Base-by-base conservation (phyloP, 495 filamentous ascomycete genomes). In the Penicillium dipodomyicola region DNA sequence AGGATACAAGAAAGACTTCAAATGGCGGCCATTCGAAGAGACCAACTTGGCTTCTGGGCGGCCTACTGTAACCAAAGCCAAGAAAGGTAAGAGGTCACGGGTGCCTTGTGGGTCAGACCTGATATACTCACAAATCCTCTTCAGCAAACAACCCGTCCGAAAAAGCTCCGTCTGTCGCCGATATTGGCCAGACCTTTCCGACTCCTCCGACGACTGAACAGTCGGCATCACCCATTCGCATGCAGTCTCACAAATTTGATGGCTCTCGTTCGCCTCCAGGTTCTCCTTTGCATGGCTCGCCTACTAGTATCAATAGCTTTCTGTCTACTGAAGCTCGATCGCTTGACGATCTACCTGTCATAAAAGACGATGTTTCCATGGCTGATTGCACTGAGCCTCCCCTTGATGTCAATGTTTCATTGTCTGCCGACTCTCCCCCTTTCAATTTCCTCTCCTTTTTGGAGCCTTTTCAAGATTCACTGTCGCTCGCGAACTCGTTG, bases 1-100 rank as follows among this genome's bases (percentile, higher is more conserved):
- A 32, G 89, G 89, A 17, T 92, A 91, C 68, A 89, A 85, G 65
- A 92, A 89, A 69, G 86, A 89, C 64, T 90, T 90, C 74, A 92
- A 91, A 80, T 92, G 89, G 88, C 79, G 87, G 33, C 80, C 87
- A 2, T 90, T 91, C 61, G 89, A 89, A 63, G 89, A 91, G 63
- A 76, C 80, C 47, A 83, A 72, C 49, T 72, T 87, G 55, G 70
- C 69, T n/a, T 74, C 76, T 49, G 85, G 82, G 59, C 57, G 58
- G 9, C 55, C 69, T 20, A 63, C 71, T 43, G 53, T 63, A 15
- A 47, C 48, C 22, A 83, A 76, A 63, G 41, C 62, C 30, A 83
- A 79, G 64, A 84, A 81, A 70, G 72, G 83, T 82, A 69, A 32
- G 27, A 29, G 27, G 67, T 30, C 39, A 14, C 44, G 32, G 17